Conservation (phyloP, 805 yeast species). For the Kodamaea laetipori region DNA sequence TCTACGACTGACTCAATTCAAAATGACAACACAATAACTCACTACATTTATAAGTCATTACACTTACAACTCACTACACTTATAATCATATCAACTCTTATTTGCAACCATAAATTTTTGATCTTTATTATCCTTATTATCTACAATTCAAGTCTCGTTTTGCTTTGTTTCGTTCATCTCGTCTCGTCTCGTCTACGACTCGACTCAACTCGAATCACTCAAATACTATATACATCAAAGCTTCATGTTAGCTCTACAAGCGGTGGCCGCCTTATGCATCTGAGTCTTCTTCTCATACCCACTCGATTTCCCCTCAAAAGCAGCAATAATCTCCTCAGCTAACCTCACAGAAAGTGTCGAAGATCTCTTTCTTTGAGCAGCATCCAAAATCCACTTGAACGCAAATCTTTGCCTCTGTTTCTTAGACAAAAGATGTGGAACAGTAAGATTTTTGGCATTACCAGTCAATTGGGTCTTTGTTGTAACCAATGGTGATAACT, state of each 20-base stretch:
- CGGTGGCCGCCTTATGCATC: conserved; percentile 84
- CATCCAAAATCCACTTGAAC: conserved; percentile 87
- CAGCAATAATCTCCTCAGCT: conserved; percentile 84
- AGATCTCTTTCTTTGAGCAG: conserved; percentile 75
- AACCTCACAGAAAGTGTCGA: conserved; percentile 84
- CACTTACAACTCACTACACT: too few relatives aligned
- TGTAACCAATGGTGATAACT: conserved; percentile 80
- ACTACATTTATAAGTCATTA: too few relatives aligned
- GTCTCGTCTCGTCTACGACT: too few relatives aligned
- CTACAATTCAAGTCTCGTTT: too few relatives aligned
- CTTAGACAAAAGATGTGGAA: conserved; percentile 80
- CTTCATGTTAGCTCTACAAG: conserved; percentile 79
- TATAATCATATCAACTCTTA: too few relatives aligned
- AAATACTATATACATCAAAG: conserved; percentile 13
- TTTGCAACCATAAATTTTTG: too few relatives aligned
- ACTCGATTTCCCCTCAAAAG: conserved; percentile 74
- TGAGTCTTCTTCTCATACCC: conserved; percentile 82
- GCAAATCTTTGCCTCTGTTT: conserved; percentile 87
- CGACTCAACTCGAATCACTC: too few relatives aligned
- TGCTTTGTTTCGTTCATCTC: too few relatives aligned
- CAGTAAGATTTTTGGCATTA: conserved; percentile 76
- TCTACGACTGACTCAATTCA: too few relatives aligned
- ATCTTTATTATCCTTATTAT: too few relatives aligned
- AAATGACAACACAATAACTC: too few relatives aligned
- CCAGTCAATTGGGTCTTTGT: conserved; percentile 79